These are phyloP conservation scores for Brassica carinata DNA, from an alignment of 345 rosid species.

Conservation along the genomic window DNA sequence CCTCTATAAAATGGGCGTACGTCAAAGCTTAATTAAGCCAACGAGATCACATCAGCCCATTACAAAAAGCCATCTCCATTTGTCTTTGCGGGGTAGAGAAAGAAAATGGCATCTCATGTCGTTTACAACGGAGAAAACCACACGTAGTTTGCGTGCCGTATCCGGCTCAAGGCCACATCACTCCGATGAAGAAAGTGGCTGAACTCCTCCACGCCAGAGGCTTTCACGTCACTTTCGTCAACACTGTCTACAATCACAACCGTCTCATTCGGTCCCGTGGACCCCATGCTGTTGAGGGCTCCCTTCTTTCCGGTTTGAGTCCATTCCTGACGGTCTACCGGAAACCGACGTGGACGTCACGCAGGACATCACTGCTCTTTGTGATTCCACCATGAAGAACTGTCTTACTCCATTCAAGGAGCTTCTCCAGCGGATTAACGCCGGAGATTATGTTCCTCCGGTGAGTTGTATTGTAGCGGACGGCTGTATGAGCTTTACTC, in stretches of 20 bases:
- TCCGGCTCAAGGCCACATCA: conserved; percentile 41
- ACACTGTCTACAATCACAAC: conserved; percentile 32
- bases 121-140: conserved; percentile 17
- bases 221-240: conserved; percentile 38
- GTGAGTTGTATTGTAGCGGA: conserved; percentile 38
- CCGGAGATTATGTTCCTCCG: conserved; percentile 16
- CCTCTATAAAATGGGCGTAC: not conserved
- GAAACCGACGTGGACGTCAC: conserved; percentile 19
- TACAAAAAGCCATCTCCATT: not conserved
- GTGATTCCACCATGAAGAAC: conserved; percentile 18
- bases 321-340: conserved; percentile 36
- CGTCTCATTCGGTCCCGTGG: conserved; percentile 34
- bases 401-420: conserved; percentile 32
- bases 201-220: conserved; percentile 32
- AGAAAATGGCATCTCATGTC: conserved; percentile 26
- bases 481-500: conserved; percentile 37
- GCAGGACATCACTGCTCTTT: conserved; percentile 21
- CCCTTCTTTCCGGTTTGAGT: conserved; percentile 21
- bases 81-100: not conserved
- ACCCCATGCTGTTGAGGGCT: not conserved
- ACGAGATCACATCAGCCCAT: not conserved
- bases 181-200: conserved; percentile 36
- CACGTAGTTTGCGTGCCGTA: conserved; percentile 35
- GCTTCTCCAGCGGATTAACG: conserved; percentile 28
- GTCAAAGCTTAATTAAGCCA: not conserved